A percentile compares a stretch with the other conserved stretches of the same genome.
Conservation (phyloP, 495 filamentous ascomycete genomes). For the Acidiella bohemica region DNA sequence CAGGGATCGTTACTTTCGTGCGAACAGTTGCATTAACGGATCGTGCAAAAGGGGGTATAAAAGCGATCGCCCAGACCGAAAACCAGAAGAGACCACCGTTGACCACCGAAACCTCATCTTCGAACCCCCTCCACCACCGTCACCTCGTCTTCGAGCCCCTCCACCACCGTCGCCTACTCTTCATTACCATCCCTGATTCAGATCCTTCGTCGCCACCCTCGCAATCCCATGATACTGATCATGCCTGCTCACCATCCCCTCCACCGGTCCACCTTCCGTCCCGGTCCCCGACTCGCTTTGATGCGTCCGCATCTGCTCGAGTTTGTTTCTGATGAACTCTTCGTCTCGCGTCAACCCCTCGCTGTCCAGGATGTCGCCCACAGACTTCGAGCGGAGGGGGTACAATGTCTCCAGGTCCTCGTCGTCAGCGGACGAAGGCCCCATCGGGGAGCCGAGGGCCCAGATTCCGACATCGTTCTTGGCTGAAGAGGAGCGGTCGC, state of each 20-base stretch:
- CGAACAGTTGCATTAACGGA: too few relatives aligned
- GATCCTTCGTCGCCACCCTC: slow-evolving; percentile 11
- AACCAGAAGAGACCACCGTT: too few relatives aligned
- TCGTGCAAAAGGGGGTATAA: too few relatives aligned
- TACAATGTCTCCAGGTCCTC: background rate
- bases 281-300: slow-evolving; percentile 1
- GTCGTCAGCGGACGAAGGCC: too few relatives aligned
- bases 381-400: slow-evolving; percentile 12
- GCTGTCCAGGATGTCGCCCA: slow-evolving; percentile 12
- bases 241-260: slow-evolving; percentile 9
- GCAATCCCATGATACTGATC: slow-evolving; percentile 19
- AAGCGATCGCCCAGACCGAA: too few relatives aligned
- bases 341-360: background rate
- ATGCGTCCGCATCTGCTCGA: slow-evolving; percentile 9
- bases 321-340: slow-evolving; percentile 4
- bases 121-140: too few relatives aligned
- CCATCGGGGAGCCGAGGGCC: background rate
- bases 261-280: background rate
- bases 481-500: slow-evolving; percentile 9
- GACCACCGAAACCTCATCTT: too few relatives aligned
- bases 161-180: slow-evolving; percentile 26
- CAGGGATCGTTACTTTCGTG: too few relatives aligned
- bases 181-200: slow-evolving; percentile 5
- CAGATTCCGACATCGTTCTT: slow-evolving; percentile 9
- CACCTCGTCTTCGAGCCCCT: background rate